These are phyloP conservation scores for Hanseniaspora sp. DNA, from an alignment of 1,139 yeast species.

Conservation along the genomic window DNA sequence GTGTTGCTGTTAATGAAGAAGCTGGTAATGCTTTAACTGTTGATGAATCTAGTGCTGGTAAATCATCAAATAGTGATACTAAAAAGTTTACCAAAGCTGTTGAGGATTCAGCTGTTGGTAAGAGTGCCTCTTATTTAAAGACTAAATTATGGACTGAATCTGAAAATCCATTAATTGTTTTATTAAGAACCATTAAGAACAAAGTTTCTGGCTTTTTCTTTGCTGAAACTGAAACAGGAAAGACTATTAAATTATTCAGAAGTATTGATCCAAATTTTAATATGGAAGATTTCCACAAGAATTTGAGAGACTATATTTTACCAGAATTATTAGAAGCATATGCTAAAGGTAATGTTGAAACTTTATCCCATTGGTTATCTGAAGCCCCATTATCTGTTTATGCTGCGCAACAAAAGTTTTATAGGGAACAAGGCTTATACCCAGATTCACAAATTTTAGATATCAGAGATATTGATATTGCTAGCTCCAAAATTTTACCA, in stretches of 20 bases:
- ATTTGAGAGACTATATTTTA: constrained; percentile 80
- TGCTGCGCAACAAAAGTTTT: constrained; percentile 86
- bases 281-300: constrained; percentile 66
- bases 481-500: constrained; percentile 75
- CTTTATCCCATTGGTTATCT: constrained; percentile 80
- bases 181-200: constrained; percentile 68
- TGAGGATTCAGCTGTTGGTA: constrained; percentile 57
- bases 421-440: constrained; percentile 80
- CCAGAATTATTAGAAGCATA: constrained; percentile 96
- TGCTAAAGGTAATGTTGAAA: constrained; percentile 77
- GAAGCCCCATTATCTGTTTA: constrained; percentile 96
- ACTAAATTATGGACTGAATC: constrained; percentile 79
- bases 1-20: constrained; percentile 36
- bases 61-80: constrained; percentile 64
- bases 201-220: constrained; percentile 70
- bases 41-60: constrained; percentile 62
- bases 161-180: constrained; percentile 80
- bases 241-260: constrained; percentile 74
- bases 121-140: constrained; percentile 49
- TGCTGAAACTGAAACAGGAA: constrained; percentile 93
- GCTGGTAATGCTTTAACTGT: constrained; percentile 78
- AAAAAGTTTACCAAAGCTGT: constrained; percentile 41
- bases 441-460: constrained; percentile 89
- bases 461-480: constrained; percentile 89
- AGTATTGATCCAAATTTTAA: constrained; percentile 84